A percentile compares a stretch with the other conserved stretches of the same genome.
Conservation (phyloP, 2,329 filamentous ascomycete species). For the Colletotrichum lini region DNA sequence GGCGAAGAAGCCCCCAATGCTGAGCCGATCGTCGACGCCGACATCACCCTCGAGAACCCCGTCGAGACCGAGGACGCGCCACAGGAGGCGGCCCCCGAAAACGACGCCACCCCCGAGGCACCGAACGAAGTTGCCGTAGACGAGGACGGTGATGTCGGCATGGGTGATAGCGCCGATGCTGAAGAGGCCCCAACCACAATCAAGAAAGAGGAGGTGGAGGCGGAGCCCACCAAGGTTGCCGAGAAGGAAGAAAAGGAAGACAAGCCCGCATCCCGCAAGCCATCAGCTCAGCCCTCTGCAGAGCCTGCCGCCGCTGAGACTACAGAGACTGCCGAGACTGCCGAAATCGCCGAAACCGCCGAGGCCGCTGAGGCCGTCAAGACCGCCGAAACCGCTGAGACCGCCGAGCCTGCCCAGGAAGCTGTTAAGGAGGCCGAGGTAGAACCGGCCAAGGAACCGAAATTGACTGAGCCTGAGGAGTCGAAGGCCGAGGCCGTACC, state of each 20-base stretch:
- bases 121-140: constrained; percentile 55
- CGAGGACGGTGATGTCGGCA: constrained; percentile 66
- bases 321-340: constrained; percentile 42
- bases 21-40: constrained; percentile 45
- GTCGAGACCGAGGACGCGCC: constrained; percentile 46
- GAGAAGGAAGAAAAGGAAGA: constrained; percentile 44
- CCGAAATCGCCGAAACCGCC: constrained; percentile 43
- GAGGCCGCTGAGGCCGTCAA: constrained; percentile 44
- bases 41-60: constrained; percentile 51
- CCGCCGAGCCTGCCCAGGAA: constrained; percentile 34
- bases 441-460: constrained; percentile 36
- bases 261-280: constrained; percentile 41
- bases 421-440: constrained; percentile 33
- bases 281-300: constrained; percentile 15
- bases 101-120: constrained; percentile 30
- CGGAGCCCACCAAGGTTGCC: constrained; percentile 50
- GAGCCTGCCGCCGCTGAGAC: constrained; percentile 42
- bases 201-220: constrained; percentile 58
- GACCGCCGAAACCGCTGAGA: constrained; percentile 42
- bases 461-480: constrained; percentile 1
- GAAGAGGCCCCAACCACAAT: constrained; percentile 52
- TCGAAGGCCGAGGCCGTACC: constrained; percentile 42
- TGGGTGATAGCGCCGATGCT: constrained; percentile 57
- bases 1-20: constrained; percentile 47
- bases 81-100: constrained; percentile 28